phyloP scores from a whole-genome alignment of 768 basidiomycete species.

The Leccinum boreale region DNA sequence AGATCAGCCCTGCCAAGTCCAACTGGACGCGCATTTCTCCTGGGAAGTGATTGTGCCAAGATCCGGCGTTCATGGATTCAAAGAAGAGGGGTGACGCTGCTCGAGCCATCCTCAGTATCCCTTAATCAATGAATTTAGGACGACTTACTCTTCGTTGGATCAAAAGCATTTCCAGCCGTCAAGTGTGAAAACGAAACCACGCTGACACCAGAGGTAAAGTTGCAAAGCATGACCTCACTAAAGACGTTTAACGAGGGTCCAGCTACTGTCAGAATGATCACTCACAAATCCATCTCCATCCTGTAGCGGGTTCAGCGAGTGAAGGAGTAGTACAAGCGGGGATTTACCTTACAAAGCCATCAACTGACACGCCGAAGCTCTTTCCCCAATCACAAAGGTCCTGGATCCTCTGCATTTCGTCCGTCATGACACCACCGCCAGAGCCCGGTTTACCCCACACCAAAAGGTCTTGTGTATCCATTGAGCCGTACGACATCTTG shows the following conservation, averaged over 20 bases:
- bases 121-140: neutral
- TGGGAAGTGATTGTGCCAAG: slow-evolving; percentile 35
- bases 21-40: slow-evolving; percentile 35
- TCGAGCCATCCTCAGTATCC: neutral
- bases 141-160: neutral
- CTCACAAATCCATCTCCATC: slow-evolving; percentile 34
- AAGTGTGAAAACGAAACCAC: slow-evolving; percentile 22
- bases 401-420: slow-evolving; percentile 36
- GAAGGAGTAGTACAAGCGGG: neutral
- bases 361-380: slow-evolving; percentile 29
- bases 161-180: neutral
- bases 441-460: slow-evolving; percentile 35
- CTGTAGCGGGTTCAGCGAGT: slow-evolving; percentile 11
- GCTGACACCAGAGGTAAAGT: slow-evolving; percentile 29
- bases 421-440: slow-evolving; percentile 6
- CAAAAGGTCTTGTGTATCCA: slow-evolving; percentile 50
- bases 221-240: slow-evolving; percentile 38
- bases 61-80: slow-evolving; percentile 15
- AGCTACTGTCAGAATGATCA: neutral
- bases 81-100: neutral
- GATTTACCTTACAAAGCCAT: slow-evolving; percentile 45
- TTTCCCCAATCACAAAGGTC: slow-evolving; percentile 45
- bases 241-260: neutral
- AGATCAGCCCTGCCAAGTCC: slow-evolving; percentile 33
- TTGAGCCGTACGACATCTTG: slow-evolving; percentile 37